A percentile compares a stretch with the other conserved stretches of the same genome.
Conservation (phyloP, 83 land plant species). For the Larix sibirica region DNA sequence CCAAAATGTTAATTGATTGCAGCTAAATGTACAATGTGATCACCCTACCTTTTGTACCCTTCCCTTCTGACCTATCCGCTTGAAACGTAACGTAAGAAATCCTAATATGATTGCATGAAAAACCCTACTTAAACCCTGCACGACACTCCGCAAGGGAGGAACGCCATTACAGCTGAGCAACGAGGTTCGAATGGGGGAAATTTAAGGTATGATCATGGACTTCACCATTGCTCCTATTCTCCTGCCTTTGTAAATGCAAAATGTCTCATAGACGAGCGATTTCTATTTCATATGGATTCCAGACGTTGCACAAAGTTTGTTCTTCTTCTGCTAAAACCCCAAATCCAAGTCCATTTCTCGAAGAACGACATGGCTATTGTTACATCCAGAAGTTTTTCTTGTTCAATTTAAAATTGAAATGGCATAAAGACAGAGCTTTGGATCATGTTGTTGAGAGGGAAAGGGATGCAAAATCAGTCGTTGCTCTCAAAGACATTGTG, state of each 20-base stretch:
- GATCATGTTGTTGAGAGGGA: slow-evolving; percentile 72
- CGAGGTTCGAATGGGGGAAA: neutral
- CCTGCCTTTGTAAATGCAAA: neutral
- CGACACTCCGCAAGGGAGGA: neutral
- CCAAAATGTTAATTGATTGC: too few relatives aligned
- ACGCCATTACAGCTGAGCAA: neutral
- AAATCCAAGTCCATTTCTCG: neutral
- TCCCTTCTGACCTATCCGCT: neutral
- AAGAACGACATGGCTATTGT: neutral
- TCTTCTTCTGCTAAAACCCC: neutral
- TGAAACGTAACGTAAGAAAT: neutral
- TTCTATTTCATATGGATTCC: neutral
- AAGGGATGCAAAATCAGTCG: slow-evolving; percentile 35
- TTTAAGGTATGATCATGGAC: neutral
- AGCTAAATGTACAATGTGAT: too few relatives aligned
- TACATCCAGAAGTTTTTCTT: slow-evolving; percentile 2
- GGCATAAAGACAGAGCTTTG: slow-evolving; percentile 59
- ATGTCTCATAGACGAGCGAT: neutral
- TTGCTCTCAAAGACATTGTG: slow-evolving; percentile 52
- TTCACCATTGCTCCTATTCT: neutral
- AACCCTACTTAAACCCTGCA: neutral
- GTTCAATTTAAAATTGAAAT: slow-evolving; percentile 11
- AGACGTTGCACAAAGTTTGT: slow-evolving; percentile 2
- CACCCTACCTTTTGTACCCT: too few relatives aligned
- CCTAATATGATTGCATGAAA: neutral